Evolutionary conservation across 768 basidiomycete species (phyloP).

Genomic region (Botryobasidium botryosum): DNA sequence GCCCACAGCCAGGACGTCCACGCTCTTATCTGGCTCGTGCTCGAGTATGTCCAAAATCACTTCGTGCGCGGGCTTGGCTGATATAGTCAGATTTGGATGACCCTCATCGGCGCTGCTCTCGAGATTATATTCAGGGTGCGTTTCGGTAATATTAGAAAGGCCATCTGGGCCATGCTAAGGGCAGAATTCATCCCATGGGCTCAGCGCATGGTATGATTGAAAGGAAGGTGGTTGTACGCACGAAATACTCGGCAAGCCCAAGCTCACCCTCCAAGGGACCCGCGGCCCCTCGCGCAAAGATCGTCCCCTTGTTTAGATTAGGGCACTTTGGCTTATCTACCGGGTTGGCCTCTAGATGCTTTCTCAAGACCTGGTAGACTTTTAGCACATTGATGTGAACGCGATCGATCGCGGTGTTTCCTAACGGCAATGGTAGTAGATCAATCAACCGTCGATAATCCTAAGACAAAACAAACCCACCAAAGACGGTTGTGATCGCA

Average conservation of each 20-base stretch:
- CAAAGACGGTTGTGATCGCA: constrained; percentile 13
- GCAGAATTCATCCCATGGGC: neutral
- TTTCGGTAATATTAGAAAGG: constrained; percentile 13
- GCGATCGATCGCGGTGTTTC: constrained; percentile 12
- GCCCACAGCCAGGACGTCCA: constrained; percentile 15
- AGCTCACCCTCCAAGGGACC: constrained; percentile 15
- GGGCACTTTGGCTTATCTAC: constrained; percentile 10
- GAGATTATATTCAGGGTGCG: constrained; percentile 15
- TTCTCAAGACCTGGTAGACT: constrained; percentile 16
- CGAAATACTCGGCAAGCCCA: constrained; percentile 17
- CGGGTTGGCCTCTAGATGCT: constrained; percentile 13
- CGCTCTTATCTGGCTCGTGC: constrained; percentile 6
- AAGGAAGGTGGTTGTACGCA: neutral
- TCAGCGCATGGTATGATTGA: neutral
- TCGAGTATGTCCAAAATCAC: constrained; percentile 12
- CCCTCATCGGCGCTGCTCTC: neutral
- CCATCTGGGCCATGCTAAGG: constrained; percentile 18
- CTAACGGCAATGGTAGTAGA: neutral
- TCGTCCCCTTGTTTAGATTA: constrained; percentile 2
- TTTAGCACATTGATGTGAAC: constrained; percentile 18
- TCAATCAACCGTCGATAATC: neutral
- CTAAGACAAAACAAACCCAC: neutral
- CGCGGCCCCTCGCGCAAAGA: constrained; percentile 15
- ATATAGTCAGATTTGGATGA: neutral
- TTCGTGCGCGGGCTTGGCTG: constrained; percentile 8